A percentile compares a stretch with the other conserved stretches of the same genome.
These are phyloP conservation scores for Neurospora sp. DNA, from an alignment of 495 filamentous ascomycete genomes.

Conservation along the genomic window DNA sequence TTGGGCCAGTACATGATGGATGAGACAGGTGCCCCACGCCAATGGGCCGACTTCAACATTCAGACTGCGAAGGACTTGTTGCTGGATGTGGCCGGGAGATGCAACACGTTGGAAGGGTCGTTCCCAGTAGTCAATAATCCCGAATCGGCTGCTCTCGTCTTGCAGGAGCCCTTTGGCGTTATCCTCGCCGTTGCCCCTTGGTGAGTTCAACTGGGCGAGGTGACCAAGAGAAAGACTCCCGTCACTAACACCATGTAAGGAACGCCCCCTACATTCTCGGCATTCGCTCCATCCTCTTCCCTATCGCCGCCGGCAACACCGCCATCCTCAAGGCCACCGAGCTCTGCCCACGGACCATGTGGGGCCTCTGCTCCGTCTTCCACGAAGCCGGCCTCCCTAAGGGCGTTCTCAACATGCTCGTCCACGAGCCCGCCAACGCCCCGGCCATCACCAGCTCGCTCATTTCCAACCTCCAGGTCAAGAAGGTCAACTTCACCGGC, in stretches of 20 bases:
- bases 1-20: constrained; percentile 49
- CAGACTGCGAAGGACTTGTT: constrained; percentile 47
- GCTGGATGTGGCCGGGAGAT: constrained; percentile 61
- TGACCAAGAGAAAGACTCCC: constrained; percentile 1
- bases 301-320: constrained; percentile 69
- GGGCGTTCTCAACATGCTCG: constrained; percentile 50
- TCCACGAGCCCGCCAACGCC: constrained; percentile 42
- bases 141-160: constrained; percentile 57
- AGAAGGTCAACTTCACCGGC: constrained; percentile 63
- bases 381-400: constrained; percentile 61
- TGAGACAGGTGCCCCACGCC: constrained; percentile 54
- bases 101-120: constrained; percentile 48
- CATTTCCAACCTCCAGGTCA: constrained; percentile 44
- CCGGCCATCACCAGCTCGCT: constrained; percentile 44
- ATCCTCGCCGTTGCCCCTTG: constrained; percentile 77
- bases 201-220: constrained; percentile 30
- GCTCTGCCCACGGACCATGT: constrained; percentile 64
- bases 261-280: constrained; percentile 69
- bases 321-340: constrained; percentile 56
- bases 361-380: constrained; percentile 58
- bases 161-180: constrained; percentile 75
- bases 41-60: constrained; percentile 56
- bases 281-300: constrained; percentile 55
- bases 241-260: constrained; percentile 31
- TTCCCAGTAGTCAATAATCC: constrained; percentile 47